Evolutionary conservation across 2,329 filamentous ascomycete genomes (phyloP).

Genomic region (Dothidotthia symphoricarpi): DNA sequence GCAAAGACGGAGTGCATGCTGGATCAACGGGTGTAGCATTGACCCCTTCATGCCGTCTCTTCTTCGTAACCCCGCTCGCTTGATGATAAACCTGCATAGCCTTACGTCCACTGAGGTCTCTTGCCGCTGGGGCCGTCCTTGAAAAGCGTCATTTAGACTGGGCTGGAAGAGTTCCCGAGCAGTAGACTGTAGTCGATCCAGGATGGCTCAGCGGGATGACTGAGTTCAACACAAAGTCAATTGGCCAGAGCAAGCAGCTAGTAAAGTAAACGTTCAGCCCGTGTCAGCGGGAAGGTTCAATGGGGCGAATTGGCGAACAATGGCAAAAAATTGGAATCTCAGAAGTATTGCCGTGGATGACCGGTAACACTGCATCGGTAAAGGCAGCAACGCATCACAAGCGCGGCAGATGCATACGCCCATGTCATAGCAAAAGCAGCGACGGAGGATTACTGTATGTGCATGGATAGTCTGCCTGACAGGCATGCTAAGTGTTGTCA

Average conservation of each 20-base stretch:
- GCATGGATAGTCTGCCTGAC: constrained; percentile 42
- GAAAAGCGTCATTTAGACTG: constrained; percentile 34
- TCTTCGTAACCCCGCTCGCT: constrained; percentile 39
- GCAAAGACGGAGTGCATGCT: constrained; percentile 20
- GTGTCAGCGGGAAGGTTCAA: constrained; percentile 32
- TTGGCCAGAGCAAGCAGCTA: constrained; percentile 32
- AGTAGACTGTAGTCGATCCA: constrained; percentile 37
- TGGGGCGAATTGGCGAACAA: constrained; percentile 34
- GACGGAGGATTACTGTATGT: constrained; percentile 35
- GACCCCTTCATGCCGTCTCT: constrained; percentile 37
- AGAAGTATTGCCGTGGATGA: constrained; percentile 25
- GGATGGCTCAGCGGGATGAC: constrained; percentile 32
- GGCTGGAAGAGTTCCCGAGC: constrained; percentile 34
- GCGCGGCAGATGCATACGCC: constrained; percentile 40
- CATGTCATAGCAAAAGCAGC: constrained; percentile 37
- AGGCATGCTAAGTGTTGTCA: constrained; percentile 44
- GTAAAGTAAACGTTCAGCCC: constrained; percentile 25
- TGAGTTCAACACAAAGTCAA: constrained; percentile 24
- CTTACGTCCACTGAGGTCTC: constrained; percentile 38
- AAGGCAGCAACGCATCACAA: constrained; percentile 40
- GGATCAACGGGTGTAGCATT: constrained; percentile 32
- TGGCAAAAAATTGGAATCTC: constrained; percentile 29
- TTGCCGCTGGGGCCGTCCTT: constrained; percentile 38
- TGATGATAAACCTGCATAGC: constrained; percentile 43
- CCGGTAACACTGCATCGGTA: constrained; percentile 29